These are phyloP conservation scores for Candida ipomoeae DNA, from an alignment of 805 yeast genomes.

Conservation along the genomic window DNA sequence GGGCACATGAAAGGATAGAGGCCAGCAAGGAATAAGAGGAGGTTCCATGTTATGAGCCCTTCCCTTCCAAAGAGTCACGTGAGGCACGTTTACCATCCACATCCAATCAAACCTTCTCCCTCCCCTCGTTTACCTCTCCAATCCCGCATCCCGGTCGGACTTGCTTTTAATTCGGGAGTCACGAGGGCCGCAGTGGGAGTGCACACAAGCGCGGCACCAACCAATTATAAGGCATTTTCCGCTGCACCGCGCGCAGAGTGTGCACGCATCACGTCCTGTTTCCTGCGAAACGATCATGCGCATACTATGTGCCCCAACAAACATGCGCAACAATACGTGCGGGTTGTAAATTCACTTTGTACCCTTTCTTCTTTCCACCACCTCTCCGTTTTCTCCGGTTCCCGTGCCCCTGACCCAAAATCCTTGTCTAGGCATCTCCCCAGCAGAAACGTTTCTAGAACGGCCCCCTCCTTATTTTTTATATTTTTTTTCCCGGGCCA, in stretches of 20 bases:
- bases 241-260: slow-evolving; percentile 2
- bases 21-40: not conserved
- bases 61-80: no score
- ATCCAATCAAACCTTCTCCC: not conserved
- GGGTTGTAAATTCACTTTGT: slow-evolving; percentile 9
- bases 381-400: not conserved
- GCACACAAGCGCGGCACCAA: not conserved
- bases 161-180: not conserved
- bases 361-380: slow-evolving; percentile 4
- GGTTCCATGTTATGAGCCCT: no score
- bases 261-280: slow-evolving; percentile 7
- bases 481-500: not conserved
- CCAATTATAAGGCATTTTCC: not conserved
- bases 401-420: not conserved
- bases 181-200: not conserved
- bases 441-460: not conserved
- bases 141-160: no score
- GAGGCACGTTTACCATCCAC: no score
- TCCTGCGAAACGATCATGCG: slow-evolving; percentile 14
- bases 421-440: not conserved
- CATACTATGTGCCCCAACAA: slow-evolving; percentile 15
- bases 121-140: not conserved
- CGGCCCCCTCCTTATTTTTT: not conserved
- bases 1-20: not conserved
- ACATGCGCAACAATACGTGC: slow-evolving; percentile 13